Base-by-base conservation (phyloP, 176 grass and related monocot species). In the Hyparrhenia diplandra region DNA sequence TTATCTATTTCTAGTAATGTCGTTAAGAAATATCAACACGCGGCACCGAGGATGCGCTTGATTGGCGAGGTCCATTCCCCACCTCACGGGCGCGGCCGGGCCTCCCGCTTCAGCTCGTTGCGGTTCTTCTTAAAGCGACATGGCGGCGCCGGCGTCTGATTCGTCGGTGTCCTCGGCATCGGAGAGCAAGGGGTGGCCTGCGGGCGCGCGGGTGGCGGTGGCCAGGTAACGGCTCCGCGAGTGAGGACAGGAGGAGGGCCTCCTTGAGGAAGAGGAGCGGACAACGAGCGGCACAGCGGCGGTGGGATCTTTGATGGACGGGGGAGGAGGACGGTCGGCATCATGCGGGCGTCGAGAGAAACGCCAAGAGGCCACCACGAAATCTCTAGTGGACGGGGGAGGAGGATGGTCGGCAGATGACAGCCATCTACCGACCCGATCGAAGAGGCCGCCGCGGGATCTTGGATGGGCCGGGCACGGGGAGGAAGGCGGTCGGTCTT, bases 1-100 rank as follows among this genome's bases (percentile, higher is more conserved):
- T n/a, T n/a, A n/a, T n/a, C n/a, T n/a, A n/a, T n/a, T n/a, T n/a
- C n/a, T n/a, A n/a, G n/a, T n/a, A n/a, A n/a, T n/a, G n/a, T n/a
- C n/a, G n/a, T n/a, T n/a, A n/a, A n/a, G n/a, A n/a, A n/a, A n/a
- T n/a, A n/a, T n/a, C 7, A 98, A 79, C 4, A 89, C 55, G 92
- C 95, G 71, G 89, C 86, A 66, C 92, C 91, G 24, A 98, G 57
- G 43, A 92, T 91, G 82, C 81, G 90, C 76, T 98, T 90, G 88
- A 98, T 92, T 98, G 73, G 95, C 57, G 66, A 94, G 95, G 35
- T 92, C 95, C 87, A 98, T 90, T 8, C 92, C 95, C 95, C 95
- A 97, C 42, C 64, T 57, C 31, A 97, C 88, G n/a, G n/a, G 90
- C 83, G 60, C 95, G 91, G 43, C n/a, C 86, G 90, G 3, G 95